A percentile compares a stretch with the other conserved stretches of the same genome.
These are phyloP conservation scores for Fraxinus cuspidata DNA, from an alignment of 257 asterid genomes.

Conservation along the genomic window DNA sequence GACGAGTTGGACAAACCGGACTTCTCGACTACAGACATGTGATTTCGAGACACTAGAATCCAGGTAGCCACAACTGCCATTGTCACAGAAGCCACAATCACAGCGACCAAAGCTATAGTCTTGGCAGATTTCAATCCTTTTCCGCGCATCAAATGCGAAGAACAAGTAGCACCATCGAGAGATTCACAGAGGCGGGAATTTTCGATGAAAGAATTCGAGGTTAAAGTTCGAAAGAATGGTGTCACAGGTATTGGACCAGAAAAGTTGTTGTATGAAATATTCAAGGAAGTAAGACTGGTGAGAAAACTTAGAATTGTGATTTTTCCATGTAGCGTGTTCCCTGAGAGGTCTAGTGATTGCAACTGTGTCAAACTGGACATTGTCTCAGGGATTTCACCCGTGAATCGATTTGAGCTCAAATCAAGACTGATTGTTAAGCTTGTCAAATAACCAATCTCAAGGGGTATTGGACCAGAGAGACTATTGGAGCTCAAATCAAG, in stretches of 20 bases:
- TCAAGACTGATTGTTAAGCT: slow-evolving; percentile 82
- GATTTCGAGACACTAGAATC: slow-evolving; percentile 54
- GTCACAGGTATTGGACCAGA: slow-evolving; percentile 87
- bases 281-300: slow-evolving; percentile 75
- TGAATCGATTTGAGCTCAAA: slow-evolving; percentile 65
- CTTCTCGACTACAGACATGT: slow-evolving; percentile 45
- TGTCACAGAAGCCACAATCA: slow-evolving; percentile 48
- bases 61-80: slow-evolving; percentile 57
- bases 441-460: slow-evolving; percentile 60
- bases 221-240: slow-evolving; percentile 71
- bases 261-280: slow-evolving; percentile 75
- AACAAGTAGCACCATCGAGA: slow-evolving; percentile 67
- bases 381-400: slow-evolving; percentile 74
- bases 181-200: slow-evolving; percentile 77
- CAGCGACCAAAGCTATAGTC: slow-evolving; percentile 54
- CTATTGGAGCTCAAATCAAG: slow-evolving; percentile 84
- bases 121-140: slow-evolving; percentile 50
- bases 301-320: slow-evolving; percentile 60
- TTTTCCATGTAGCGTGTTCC: slow-evolving; percentile 56
- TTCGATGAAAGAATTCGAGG: slow-evolving; percentile 56
- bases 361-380: slow-evolving; percentile 69
- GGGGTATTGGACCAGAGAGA: slow-evolving; percentile 68
- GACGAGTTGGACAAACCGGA: slow-evolving; percentile 34
- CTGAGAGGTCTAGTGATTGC: slow-evolving; percentile 82
- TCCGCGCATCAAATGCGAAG: slow-evolving; percentile 41